phyloP scores from a whole-genome alignment of 371 early-diverging fungal species.

The Haplosporangium sp. region DNA sequence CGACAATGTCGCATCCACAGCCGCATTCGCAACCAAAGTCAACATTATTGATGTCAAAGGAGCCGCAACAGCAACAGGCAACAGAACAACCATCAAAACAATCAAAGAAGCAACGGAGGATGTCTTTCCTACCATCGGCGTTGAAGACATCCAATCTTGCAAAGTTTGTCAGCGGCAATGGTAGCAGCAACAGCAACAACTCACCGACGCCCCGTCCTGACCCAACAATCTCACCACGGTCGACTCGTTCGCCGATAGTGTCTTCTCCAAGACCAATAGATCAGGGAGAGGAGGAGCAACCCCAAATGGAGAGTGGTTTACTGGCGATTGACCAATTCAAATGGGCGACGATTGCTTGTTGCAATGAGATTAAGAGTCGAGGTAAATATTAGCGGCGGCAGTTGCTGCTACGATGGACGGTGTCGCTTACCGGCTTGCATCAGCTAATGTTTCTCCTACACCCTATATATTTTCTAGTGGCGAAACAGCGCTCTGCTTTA shows the following conservation, averaged over 20 bases:
- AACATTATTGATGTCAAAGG: neutral
- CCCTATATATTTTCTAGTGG: neutral
- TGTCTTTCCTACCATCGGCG: conserved; percentile 33
- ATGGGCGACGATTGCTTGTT: conserved; percentile 32
- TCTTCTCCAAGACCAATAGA: neutral
- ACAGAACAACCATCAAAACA: neutral
- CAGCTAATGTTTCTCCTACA: neutral
- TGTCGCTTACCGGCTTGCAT: neutral
- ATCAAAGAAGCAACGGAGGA: conserved; percentile 25
- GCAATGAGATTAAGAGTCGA: conserved; percentile 42
- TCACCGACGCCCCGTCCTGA: conserved; percentile 3
- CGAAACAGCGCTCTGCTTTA: neutral
- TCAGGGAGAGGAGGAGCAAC: neutral
- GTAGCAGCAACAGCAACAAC: conserved; percentile 1
- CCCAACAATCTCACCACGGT: conserved; percentile 6
- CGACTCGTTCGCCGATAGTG: conserved; percentile 9
- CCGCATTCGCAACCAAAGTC: conserved; percentile 1
- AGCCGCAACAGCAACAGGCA: neutral
- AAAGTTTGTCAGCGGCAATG: conserved; percentile 31
- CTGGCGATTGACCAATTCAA: conserved; percentile 47
- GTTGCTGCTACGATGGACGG: neutral
- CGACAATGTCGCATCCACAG: neutral
- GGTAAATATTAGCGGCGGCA: conserved; percentile 14
- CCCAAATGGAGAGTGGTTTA: neutral
- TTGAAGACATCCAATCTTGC: conserved; percentile 40